A percentile compares a stretch with the other conserved stretches of the same genome.
Conservation (phyloP, 208 protist genomes). For the Acanthamoeba culbertsoni region DNA sequence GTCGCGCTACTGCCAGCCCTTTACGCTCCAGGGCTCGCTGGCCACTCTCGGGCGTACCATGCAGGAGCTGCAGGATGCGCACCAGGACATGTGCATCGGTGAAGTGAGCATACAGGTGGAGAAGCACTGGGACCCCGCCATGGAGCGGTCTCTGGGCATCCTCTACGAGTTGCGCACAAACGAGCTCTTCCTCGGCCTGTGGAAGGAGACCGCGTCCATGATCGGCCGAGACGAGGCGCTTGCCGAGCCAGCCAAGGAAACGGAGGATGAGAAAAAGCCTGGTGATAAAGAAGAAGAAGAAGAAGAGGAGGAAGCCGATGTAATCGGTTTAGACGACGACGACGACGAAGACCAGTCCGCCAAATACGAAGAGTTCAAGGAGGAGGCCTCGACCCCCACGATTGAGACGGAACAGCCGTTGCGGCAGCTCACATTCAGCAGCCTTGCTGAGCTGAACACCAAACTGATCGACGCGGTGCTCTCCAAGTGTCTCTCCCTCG, state of each 20-base stretch:
- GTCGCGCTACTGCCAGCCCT: neutral
- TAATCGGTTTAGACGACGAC: neutral
- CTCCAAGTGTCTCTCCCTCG: neutral
- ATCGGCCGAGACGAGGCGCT: neutral
- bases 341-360: neutral
- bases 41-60: neutral
- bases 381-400: neutral
- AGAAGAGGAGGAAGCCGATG: neutral
- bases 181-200: constrained; percentile 34
- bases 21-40: neutral
- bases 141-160: neutral
- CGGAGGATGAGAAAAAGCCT: neutral
- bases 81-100: neutral
- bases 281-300: neutral
- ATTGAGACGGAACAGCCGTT: neutral
- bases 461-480: neutral
- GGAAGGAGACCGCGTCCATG: neutral
- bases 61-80: neutral
- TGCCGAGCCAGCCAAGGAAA: neutral
- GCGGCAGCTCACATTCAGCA: neutral
- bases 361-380: neutral
- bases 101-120: neutral
- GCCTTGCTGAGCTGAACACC: neutral
- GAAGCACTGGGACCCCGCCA: neutral
- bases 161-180: neutral